Evolutionary conservation across 2,329 filamentous ascomycete genomes (phyloP), one percentile per base, ranked within the genome.

Genomic region (Fusarium clavum): DNA sequence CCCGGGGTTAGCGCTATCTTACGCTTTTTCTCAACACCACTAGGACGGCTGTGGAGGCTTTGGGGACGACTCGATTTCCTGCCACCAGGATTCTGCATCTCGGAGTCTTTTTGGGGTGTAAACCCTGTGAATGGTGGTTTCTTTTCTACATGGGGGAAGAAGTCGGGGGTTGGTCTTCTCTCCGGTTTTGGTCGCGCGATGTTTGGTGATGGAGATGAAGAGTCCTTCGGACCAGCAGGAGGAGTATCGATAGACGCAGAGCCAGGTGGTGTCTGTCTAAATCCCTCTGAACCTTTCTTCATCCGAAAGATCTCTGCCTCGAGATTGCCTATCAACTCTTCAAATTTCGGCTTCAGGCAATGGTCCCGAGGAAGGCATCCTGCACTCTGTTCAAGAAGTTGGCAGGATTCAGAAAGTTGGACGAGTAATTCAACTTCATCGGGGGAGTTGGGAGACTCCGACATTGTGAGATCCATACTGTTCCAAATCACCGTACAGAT

Each of bases 1-100:
- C 34, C 0, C 34, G 0, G 0, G 34, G 34, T n/a, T 0, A 38
- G 3, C 34, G 0, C 34, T 38, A 10, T 9, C 34, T 38, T 38
- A n/a, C 1, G 34, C 18, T 18, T 38, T 38, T 38, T 38, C 0
- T 38, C 34, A 18, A 38, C 4, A 38, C 18, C 18, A 6, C 34
- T 12, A n/a, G 18, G 0, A 38, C 1, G 34, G 5, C 18, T 2
- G 34, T 12, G 20, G 20, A 20, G 20, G 20, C 20, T 20, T 3
- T 20, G 20, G 20, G 20, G 20, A 20, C 20, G 20, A 20, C 20
- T 20, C 34, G 1, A 6, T n/a, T n/a, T n/a, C 34, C 34, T 12
- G 18, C 34, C 1, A 38, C 34, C 34, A 11, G 18, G 1, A 4
- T 12, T 38, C 1, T 38, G 34, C 0, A 38, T n/a, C 18, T 7